Conservation (phyloP, 495 filamentous ascomycete genomes). For the Copromyces sp. region DNA sequence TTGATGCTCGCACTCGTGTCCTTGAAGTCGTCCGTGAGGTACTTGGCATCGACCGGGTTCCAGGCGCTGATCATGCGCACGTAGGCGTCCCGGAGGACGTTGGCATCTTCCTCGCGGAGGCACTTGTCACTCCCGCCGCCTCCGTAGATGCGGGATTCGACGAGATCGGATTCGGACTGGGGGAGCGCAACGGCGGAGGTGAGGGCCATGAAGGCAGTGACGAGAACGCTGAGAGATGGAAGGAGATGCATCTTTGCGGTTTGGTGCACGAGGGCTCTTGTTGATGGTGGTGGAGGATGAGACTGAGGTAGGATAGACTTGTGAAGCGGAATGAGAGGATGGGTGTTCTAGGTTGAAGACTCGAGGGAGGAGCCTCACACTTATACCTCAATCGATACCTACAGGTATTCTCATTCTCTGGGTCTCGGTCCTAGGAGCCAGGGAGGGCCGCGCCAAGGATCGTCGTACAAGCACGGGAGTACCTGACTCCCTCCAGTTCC, state of each 20-base stretch:
- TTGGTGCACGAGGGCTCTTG: neutral
- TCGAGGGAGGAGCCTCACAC: neutral
- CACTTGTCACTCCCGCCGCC: constrained; percentile 2
- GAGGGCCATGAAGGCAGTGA: neutral
- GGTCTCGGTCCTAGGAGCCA: neutral
- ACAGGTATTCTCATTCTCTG: neutral
- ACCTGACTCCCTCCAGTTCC: neutral
- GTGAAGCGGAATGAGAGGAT: neutral
- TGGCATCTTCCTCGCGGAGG: constrained; percentile 10
- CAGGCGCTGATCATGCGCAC: constrained; percentile 16
- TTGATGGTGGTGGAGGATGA: neutral
- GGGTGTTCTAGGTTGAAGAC: neutral
- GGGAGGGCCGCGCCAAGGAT: neutral
- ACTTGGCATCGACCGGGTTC: constrained; percentile 16
- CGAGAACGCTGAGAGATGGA: constrained; percentile 3
- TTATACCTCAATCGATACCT: neutral
- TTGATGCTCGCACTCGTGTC: constrained; percentile 25
- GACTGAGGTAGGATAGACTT: neutral
- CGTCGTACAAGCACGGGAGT: neutral
- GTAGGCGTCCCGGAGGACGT: constrained; percentile 15
- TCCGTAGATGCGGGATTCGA: neutral
- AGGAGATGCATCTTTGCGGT: constrained; percentile 7
- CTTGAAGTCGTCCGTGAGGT: constrained; percentile 12
- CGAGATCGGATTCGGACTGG: neutral
- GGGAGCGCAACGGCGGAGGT: neutral